A percentile compares a stretch with the other conserved stretches of the same genome.
phyloP scores from a whole-genome alignment of 2,329 filamentous ascomycete genomes.

The Chrysoporthe deuterocubensis region DNA sequence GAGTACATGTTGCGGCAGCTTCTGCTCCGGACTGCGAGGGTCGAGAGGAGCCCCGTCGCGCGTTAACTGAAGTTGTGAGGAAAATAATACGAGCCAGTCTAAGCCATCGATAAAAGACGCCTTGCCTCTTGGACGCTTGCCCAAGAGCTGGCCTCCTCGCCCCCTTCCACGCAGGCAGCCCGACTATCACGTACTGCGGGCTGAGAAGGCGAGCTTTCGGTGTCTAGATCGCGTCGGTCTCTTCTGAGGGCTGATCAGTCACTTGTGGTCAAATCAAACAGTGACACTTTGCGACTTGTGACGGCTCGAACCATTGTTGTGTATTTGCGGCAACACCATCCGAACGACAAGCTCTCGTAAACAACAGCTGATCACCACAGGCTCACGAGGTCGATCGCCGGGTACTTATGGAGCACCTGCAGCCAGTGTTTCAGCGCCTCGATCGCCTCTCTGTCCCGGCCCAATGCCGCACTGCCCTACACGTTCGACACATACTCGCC shows the following conservation, averaged over 20 bases:
- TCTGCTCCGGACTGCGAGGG: not conserved
- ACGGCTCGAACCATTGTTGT: not conserved
- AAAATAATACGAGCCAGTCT: not conserved
- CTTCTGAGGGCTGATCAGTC: not conserved
- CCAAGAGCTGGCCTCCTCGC: not conserved
- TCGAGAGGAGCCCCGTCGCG: not conserved
- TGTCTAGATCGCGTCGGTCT: not conserved
- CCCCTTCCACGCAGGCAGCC: not conserved
- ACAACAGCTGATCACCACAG: not conserved
- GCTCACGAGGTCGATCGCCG: not conserved
- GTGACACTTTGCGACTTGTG: slow-evolving; percentile 2
- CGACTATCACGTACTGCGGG: no score
- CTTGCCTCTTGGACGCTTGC: not conserved
- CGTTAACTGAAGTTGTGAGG: not conserved
- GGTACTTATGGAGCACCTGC: not conserved
- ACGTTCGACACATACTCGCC: not conserved
- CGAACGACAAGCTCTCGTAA: not conserved
- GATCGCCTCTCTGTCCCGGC: not conserved
- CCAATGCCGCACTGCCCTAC: not conserved
- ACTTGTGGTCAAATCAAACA: not conserved
- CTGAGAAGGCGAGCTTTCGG: not conserved
- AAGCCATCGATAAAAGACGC: not conserved
- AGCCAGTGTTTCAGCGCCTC: not conserved
- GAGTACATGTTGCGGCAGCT: no score
- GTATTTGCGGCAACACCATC: not conserved